Base-by-base conservation (phyloP, 1,139 yeast species). In the Yamadazyma mexicana region DNA sequence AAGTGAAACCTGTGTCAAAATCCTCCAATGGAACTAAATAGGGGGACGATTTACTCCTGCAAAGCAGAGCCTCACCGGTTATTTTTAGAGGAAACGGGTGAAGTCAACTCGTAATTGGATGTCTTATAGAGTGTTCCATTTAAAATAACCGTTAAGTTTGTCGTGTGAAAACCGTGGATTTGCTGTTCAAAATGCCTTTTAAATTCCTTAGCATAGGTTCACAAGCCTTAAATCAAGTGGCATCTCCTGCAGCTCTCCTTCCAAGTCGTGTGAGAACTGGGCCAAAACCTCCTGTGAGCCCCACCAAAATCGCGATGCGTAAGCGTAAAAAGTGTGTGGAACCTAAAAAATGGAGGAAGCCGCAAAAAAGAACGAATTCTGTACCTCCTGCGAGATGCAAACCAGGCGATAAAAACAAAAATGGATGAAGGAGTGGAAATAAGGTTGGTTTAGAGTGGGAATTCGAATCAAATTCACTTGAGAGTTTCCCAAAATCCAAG, bases 251-350 rank as follows among this genome's bases (percentile, higher is more conserved):
- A 7, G n/a, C 16, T 15, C 31, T 28, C 31, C 31, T 28, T 28
- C 31, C 20, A 16, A 28, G 20, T 28, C 31, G 31, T 28, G 31
- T 15, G 9, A 16, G 12, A 11, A 16, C 18, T 11, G 18, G 9
- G 6, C 14, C 16, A 18, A 28, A 27, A 15, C 16, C 31, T 28
- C 31, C 31, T 28, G 7, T 20, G 9, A 28, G 20, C 10, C n/a
- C n/a, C 20, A 20, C 31, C n/a, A 28, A 28, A 28, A 28, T 28
- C 31, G 31, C 31, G 31, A 17, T 28, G 17, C 22, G n/a, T n/a
- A 20, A 20, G 8, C 8, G 22, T 8, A 12, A 28, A 28, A 28
- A 16, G 14, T 28, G 20, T 28, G 31, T 15, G 4, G 5, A 10
- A 20, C 12, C 20, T 6, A 16, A 28, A 28, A 28, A 28, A 28